Conservation (phyloP, 768 basidiomycete genomes). For the Collybiopsis luxurians region DNA sequence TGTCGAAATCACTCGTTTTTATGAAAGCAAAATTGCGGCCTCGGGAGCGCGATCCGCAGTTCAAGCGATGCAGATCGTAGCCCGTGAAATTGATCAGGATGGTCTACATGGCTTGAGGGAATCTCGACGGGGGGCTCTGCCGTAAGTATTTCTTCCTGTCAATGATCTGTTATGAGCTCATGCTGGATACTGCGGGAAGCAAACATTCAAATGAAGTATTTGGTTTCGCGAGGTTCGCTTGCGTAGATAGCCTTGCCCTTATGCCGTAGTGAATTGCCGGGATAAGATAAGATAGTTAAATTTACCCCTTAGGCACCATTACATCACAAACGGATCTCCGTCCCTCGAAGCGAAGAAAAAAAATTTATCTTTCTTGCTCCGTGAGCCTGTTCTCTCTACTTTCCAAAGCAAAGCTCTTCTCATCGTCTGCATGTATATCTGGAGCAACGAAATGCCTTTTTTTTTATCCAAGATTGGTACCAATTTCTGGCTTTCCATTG, state of each 20-base stretch:
- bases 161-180: too few species aligned
- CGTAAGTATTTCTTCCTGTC: constrained; percentile 38
- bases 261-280: constrained; percentile 25
- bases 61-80: constrained; percentile 55
- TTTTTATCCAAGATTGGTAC: too few species aligned
- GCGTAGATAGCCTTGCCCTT: constrained; percentile 50
- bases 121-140: constrained; percentile 30
- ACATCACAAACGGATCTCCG: constrained; percentile 25
- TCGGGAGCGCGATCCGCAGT: constrained; percentile 46
- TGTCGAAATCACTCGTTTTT: constrained; percentile 44
- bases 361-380: constrained; percentile 22
- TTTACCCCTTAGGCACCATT: not conserved
- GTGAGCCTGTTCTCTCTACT: constrained; percentile 14
- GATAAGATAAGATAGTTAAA: not conserved
- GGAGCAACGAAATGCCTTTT: not conserved
- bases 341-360: constrained; percentile 5
- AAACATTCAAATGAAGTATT: constrained; percentile 44
- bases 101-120: constrained; percentile 45
- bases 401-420: too few species aligned
- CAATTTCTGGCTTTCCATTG: not conserved
- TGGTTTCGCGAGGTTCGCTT: constrained; percentile 57
- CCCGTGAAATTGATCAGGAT: constrained; percentile 57
- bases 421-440: too few species aligned
- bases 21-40: constrained; percentile 47
- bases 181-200: too few species aligned